Evolutionary conservation across 2,329 filamentous ascomycete genomes (phyloP), one percentile per base, ranked within the genome.

Genomic region (Cercospora brassicicola): DNA sequence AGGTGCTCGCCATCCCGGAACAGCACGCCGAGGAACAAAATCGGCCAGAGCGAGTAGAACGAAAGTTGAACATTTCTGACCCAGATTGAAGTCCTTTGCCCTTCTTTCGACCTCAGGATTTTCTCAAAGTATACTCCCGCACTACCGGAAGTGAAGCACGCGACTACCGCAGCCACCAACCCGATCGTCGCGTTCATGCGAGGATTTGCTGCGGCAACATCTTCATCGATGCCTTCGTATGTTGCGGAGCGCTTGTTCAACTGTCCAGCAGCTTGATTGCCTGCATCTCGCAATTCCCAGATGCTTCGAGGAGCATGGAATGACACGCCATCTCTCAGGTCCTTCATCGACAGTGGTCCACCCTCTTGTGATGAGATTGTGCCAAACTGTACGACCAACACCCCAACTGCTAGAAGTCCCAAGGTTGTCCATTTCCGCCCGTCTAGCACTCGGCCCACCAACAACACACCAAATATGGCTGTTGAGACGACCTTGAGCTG

Each of bases 401-500:
- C 91, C 1, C 95, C 95, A 7, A 90, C 77, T 28, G 94, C 91
- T 20, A 99, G 85, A 11, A 97, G 81, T 18, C 96, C 77, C 15
- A 98, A 84, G 3, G 93, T 88, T 9, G 91, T 77, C 94, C 94
- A 98, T 77, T 91, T 91, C 74, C 89, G 90, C 11, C 85, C 75
- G 0, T 91, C 88, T 28, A 97, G 83, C 6, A 86, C 85, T 67
- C 91, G 86, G 23, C 89, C 88, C 18, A 98, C 84, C 77, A 98
- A 85, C 3, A 88, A 80, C 45, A 96, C 90, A 71, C 91, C 95
- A 80, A 97, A 96, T 31, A 97, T 80, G 2, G 95, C 94, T 0
- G 93, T 95, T 1, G 92, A 92, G 70, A 97, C 86, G 71, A 98
- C 95, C 87, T 97, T 97, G 67, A 98, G 84, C 81, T 99, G 94